Conservation (phyloP, 495 filamentous ascomycete genomes). For the Xylaria palmicola region DNA sequence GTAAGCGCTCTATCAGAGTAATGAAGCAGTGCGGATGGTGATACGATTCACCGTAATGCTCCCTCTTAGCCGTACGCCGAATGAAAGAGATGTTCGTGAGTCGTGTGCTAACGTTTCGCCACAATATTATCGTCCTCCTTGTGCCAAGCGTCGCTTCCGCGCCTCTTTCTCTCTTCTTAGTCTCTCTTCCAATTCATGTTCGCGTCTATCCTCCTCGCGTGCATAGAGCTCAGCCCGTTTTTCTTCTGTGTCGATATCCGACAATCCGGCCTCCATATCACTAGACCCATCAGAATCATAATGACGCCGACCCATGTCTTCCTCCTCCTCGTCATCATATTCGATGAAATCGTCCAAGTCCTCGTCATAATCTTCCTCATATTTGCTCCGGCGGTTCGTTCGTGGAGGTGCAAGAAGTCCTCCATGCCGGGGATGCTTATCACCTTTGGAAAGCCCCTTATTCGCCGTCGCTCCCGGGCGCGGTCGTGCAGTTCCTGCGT, state of each 20-base stretch:
- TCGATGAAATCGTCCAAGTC: constrained; percentile 53
- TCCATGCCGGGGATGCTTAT: constrained; percentile 22
- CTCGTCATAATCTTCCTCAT: constrained; percentile 56
- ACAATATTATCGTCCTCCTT: constrained; percentile 21
- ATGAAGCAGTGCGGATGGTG: neutral
- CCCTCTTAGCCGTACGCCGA: constrained; percentile 15
- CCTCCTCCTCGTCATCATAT: constrained; percentile 54
- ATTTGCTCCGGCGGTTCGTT: constrained; percentile 37
- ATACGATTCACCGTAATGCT: constrained; percentile 3
- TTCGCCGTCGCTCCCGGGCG: constrained; percentile 33
- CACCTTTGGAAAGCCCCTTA: constrained; percentile 27
- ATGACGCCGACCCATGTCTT: constrained; percentile 40
- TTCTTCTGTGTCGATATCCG: constrained; percentile 61
- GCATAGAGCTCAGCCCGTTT: constrained; percentile 47
- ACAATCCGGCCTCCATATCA: constrained; percentile 63
- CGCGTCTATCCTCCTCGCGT: constrained; percentile 50
- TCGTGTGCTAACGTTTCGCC: constrained; percentile 5
- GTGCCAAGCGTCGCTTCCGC: constrained; percentile 30
- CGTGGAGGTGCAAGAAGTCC: constrained; percentile 32
- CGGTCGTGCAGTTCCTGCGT: constrained; percentile 55
- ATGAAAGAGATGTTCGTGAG: constrained; percentile 15
- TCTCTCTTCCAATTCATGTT: constrained; percentile 44
- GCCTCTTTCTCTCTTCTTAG: constrained; percentile 49
- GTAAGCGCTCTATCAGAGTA: constrained; percentile 7
- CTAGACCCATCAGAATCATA: constrained; percentile 52